Evolutionary conservation across 208 protist species (phyloP).

Genomic region (Acanthamoeba rhysodes): DNA sequence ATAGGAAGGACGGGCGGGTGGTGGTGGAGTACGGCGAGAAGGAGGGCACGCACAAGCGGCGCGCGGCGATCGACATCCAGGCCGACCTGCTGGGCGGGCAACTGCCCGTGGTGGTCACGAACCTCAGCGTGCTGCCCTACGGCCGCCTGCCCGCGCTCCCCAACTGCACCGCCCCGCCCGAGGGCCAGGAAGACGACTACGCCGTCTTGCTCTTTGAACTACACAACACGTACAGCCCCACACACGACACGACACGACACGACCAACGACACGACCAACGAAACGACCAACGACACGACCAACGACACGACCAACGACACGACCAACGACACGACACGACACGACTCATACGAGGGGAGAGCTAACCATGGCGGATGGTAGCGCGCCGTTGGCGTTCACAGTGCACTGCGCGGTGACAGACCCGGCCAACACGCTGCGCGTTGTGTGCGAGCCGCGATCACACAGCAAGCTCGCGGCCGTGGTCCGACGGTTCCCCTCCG

Average conservation of each 20-base stretch:
- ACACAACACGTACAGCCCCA: not conserved
- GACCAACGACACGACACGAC: no score
- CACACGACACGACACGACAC: not conserved
- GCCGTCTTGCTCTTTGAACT: not conserved
- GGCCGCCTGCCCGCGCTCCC: not conserved
- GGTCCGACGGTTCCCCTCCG: not conserved
- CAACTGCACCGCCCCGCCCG: not conserved
- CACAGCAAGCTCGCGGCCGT: not conserved
- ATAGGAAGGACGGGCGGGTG: not conserved
- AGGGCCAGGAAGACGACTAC: slow-evolving; percentile 13
- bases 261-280: no score
- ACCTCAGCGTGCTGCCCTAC: slow-evolving; percentile 1
- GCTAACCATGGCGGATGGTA: not conserved
- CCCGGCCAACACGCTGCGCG: not conserved
- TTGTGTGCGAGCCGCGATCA: not conserved
- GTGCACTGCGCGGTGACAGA: slow-evolving; percentile 23
- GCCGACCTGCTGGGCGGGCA: slow-evolving; percentile 2
- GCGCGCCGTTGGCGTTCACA: not conserved
- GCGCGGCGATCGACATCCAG: not conserved
- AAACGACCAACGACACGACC: no score
- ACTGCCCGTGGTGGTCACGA: not conserved
- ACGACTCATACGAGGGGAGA: no score
- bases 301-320: no score
- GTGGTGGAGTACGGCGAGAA: slow-evolving; percentile 16
- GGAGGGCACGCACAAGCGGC: slow-evolving; percentile 9